Evolutionary conservation across 108 stramenopile genomes (phyloP).

Genomic region (Cyclotella sp.): DNA sequence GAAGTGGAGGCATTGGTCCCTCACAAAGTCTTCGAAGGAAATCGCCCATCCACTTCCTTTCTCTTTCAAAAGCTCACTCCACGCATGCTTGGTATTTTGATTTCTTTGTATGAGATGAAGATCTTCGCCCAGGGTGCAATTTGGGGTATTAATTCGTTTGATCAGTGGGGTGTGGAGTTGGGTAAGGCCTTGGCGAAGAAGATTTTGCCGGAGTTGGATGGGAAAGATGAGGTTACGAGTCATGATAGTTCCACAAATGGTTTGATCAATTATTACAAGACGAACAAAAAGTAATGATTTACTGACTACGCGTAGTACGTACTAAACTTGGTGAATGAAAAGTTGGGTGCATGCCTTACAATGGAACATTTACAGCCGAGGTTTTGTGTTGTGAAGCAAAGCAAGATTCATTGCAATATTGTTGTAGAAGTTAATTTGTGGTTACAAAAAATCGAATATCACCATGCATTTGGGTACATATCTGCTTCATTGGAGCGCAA

Average conservation of each 20-base stretch:
- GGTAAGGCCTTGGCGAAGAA: conserved; percentile 95
- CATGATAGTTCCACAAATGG: conserved; percentile 89
- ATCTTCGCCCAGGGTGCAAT: conserved; percentile 81
- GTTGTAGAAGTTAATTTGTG: no score
- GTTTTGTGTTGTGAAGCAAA: no score
- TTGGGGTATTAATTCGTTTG: conserved; percentile 79
- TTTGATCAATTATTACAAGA: conserved; percentile 88
- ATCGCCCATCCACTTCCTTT: conserved; percentile 78
- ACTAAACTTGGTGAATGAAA: no score
- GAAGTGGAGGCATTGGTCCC: conserved; percentile 60
- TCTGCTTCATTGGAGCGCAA: no score
- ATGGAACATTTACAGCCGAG: no score
- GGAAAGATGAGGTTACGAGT: conserved; percentile 52
- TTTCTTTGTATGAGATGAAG: conserved; percentile 87
- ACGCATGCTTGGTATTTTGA: conserved; percentile 72
- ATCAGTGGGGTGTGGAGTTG: conserved; percentile 96
- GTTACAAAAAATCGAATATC: no score
- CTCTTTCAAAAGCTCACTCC: conserved; percentile 81
- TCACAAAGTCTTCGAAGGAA: conserved; percentile 83
- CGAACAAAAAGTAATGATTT: conserved; percentile 53
- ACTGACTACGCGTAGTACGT: no score
- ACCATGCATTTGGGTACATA: no score
- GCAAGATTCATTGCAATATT: no score
- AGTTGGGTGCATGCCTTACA: no score
- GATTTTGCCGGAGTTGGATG: conserved; percentile 77